These are phyloP conservation scores for Lactarius sp. DNA, from an alignment of 768 basidiomycete species.

Conservation along the genomic window DNA sequence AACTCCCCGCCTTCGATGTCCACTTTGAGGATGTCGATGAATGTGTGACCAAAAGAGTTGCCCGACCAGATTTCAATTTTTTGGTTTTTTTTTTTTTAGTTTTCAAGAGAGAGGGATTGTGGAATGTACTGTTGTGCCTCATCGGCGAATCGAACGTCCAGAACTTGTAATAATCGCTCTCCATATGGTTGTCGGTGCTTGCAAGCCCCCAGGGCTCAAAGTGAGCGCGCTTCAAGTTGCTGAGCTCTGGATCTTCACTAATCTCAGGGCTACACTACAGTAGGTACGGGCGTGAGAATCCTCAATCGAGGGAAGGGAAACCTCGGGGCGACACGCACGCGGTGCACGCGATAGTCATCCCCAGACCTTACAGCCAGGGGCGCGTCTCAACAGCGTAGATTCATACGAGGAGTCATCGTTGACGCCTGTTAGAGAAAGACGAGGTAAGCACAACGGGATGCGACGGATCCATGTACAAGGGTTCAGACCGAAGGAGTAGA, in stretches of 20 bases:
- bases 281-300: neutral
- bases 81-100: no score
- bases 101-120: neutral
- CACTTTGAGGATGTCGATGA: constrained; percentile 67
- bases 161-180: constrained; percentile 43
- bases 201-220: constrained; percentile 38
- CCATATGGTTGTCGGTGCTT: constrained; percentile 41
- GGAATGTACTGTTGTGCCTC: constrained; percentile 49
- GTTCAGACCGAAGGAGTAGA: constrained; percentile 34
- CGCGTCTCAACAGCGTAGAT: constrained; percentile 41
- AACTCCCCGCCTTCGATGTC: constrained; percentile 70
- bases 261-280: constrained; percentile 42
- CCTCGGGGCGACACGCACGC: constrained; percentile 27
- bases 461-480: no score
- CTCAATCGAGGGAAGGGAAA: no score
- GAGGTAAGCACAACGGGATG: no score
- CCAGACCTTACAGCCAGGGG: constrained; percentile 36
- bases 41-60: constrained; percentile 45
- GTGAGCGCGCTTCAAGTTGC: constrained; percentile 38
- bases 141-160: constrained; percentile 62
- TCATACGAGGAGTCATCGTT: constrained; percentile 50
- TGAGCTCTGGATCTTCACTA: constrained; percentile 30
- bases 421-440: constrained; percentile 33
- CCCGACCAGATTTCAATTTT: neutral
- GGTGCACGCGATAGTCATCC: constrained; percentile 40